Evolutionary conservation across 306 rosid genomes (phyloP).

Genomic region (Ochetophila trinervis): DNA sequence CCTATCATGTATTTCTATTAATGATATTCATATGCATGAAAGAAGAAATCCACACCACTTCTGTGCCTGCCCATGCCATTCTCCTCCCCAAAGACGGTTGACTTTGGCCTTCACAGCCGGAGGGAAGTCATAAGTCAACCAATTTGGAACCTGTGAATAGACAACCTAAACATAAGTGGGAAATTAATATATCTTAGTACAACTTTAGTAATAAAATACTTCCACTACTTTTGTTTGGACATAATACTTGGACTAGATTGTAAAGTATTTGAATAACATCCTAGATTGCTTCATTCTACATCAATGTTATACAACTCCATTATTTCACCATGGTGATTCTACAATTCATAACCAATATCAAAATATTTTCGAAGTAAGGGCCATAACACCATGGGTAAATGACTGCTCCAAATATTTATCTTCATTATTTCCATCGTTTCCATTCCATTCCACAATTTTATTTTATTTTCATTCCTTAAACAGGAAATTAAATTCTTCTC

Average conservation of each 20-base stretch:
- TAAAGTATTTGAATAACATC: background rate
- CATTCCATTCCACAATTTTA: background rate
- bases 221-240: background rate
- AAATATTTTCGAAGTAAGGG: background rate
- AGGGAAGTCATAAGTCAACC: conserved; percentile 97
- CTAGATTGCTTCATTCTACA: conserved; percentile 6
- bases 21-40: background rate
- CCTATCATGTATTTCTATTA: background rate
- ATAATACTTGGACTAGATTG: background rate
- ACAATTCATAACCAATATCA: background rate
- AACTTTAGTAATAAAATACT: background rate
- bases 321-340: background rate
- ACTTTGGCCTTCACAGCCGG: conserved; percentile 93
- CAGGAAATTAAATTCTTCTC: background rate
- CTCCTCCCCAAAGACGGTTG: conserved; percentile 95
- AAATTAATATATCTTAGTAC: background rate
- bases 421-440: conserved; percentile 1
- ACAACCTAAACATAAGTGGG: conserved; percentile 24
- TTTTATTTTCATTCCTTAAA: background rate
- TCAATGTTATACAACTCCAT: background rate
- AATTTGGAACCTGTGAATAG: conserved; percentile 65
- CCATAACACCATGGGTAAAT: background rate
- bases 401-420: background rate
- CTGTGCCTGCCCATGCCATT: conserved; percentile 99
- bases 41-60: conserved; percentile 58